A percentile compares a stretch with the other conserved stretches of the same genome.
These are phyloP conservation scores for Dispira simplex DNA, from an alignment of 192 early-diverging fungal genomes.

Conservation along the genomic window DNA sequence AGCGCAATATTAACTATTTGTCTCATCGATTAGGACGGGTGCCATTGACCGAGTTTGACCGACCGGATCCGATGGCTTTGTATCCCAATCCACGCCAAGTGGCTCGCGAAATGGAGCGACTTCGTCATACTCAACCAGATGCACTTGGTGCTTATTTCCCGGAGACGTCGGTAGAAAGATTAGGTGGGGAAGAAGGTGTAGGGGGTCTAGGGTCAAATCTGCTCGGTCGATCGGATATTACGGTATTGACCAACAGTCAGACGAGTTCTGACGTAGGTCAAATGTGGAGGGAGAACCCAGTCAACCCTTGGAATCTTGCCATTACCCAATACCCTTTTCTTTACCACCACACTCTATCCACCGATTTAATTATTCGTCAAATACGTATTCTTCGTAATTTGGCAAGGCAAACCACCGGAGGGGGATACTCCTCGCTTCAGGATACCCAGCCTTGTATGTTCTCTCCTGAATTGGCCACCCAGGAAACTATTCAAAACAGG, in stretches of 20 bases:
- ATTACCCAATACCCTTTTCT: constrained; percentile 1
- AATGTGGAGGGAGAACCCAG: not conserved
- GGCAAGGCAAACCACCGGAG: not conserved
- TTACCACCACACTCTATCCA: not conserved
- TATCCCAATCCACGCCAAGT: not conserved
- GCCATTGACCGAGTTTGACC: constrained; percentile 9
- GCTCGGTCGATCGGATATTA: not conserved
- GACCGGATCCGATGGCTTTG: not conserved
- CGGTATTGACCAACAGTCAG: not conserved
- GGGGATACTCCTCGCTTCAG: not conserved
- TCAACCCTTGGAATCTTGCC: constrained; percentile 1
- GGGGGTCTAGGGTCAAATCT: not conserved
- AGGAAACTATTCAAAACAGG: not conserved
- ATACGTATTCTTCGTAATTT: not conserved
- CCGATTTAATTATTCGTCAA: not conserved
- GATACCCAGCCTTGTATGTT: not conserved
- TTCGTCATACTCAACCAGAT: not conserved
- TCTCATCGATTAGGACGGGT: not conserved
- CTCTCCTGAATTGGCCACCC: not conserved
- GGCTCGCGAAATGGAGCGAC: not conserved
- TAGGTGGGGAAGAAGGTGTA: not conserved
- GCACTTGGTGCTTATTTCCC: not conserved
- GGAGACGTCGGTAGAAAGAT: not conserved
- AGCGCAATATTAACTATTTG: not conserved
- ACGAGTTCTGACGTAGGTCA: not conserved